Evolutionary conservation across 116 monocot genomes (phyloP).

Genomic region (Phalaenopsis hybrid): DNA sequence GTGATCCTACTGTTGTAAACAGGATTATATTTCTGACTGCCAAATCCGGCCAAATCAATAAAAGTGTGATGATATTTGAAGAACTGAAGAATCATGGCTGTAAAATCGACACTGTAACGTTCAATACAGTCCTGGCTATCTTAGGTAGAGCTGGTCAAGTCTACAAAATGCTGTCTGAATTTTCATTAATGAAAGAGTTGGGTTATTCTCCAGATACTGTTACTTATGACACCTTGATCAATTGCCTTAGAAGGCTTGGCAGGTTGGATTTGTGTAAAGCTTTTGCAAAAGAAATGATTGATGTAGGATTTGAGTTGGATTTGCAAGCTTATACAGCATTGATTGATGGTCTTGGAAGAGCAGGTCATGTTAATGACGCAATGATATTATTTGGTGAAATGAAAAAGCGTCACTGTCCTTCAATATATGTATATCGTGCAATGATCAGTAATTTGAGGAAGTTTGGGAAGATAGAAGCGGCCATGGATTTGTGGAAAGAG

Average conservation of each 20-base stretch:
- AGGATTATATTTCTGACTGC: conserved; percentile 45
- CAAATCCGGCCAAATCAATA: conserved; percentile 40
- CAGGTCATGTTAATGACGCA: conserved; percentile 54
- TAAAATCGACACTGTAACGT: conserved; percentile 53
- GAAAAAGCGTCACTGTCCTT: conserved; percentile 42
- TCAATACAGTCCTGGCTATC: conserved; percentile 53
- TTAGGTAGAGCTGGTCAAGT: conserved; percentile 52
- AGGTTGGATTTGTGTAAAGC: conserved; percentile 47
- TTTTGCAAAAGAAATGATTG: conserved; percentile 50
- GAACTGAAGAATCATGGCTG: conserved; percentile 38
- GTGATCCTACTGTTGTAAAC: conserved; percentile 57
- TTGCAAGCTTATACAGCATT: conserved; percentile 60
- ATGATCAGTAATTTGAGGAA: conserved; percentile 51
- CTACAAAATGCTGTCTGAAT: conserved; percentile 53
- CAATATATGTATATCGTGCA: conserved; percentile 55
- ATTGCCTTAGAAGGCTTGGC: conserved; percentile 52
- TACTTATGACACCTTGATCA: conserved; percentile 65
- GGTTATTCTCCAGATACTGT: conserved; percentile 49
- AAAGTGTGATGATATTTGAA: conserved; percentile 43
- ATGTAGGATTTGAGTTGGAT: conserved; percentile 44
- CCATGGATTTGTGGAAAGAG: conserved; percentile 36
- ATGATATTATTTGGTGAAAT: conserved; percentile 42
- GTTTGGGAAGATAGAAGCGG: conserved; percentile 38
- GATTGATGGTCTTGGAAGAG: conserved; percentile 54
- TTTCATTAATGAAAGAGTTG: conserved; percentile 43